Base-by-base conservation (phyloP, 768 basidiomycete genomes). In the Infundibulicybe gibba region DNA sequence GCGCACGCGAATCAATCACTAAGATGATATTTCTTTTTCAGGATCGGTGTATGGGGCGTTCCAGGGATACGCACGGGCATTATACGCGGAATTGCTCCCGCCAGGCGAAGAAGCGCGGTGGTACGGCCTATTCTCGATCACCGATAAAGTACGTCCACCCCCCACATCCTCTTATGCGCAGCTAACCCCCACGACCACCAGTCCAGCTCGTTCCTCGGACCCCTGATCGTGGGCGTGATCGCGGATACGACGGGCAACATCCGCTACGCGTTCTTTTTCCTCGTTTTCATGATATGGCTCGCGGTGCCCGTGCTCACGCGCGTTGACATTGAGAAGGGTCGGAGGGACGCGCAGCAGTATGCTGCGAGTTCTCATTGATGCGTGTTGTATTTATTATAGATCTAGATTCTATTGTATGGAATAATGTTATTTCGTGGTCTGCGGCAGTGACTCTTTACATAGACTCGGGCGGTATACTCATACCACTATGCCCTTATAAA, bases 131-230 rank as follows among this genome's bases (percentile, higher is more conserved):
- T 97, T 87, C 65, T 87, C 87, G 13, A 93, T 97, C 54, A 95
- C 93, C 0, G 90, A 92, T 68, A 91, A 93, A 73, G 88, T 83
- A 55, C 3, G 67, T 57, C 38, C 13, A n/a, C n/a, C n/a, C n/a
- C n/a, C n/a, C n/a, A n/a, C 19, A 39, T 44, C 37, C 19, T 32
- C 32, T 46, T 42, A 11, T 49, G 37, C 13, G 14, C 12, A 15
- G 38, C 39, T 42, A 17, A 32, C 52, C 49, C 33, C 54, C 59
- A 14, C 11, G n/a, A 47, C 8, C 9, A 30, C 12, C 60, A 97
- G 86, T 93, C 92, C 6, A 87, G 85, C 50, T 92, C 90, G 6
- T 98, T 97, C 68, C 66, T 97, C 3, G 95, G 95, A 0, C 95
- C 95, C 2, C 71, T 94, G 5, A 67, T 92, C 20, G 94, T 97